Evolutionary conservation across 768 basidiomycete genomes (phyloP), one percentile per base, ranked within the genome.

Genomic region (Hygrophorus pudorinus): DNA sequence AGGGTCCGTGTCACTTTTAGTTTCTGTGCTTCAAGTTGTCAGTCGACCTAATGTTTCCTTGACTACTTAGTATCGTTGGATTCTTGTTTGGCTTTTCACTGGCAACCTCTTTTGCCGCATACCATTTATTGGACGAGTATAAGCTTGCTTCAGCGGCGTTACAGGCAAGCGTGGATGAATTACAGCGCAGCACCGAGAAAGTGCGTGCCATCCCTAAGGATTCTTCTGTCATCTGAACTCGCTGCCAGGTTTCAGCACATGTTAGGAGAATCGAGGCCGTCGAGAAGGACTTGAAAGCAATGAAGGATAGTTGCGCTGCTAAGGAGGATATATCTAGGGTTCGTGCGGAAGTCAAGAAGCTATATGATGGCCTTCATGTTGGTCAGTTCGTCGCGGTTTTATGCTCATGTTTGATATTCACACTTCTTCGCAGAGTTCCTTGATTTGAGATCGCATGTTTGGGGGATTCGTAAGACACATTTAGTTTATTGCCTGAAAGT

Each of bases 21-120:
- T 11, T 14, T 20, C 31, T 37, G n/a, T n/a, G 16, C 39, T 37
- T 31, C n/a, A 42, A 39, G 29, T 14, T 44, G 38, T 44, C 38
- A 51, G 31, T 46, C 32, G 37, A 48, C 41, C 27, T 4, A n/a
- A 38, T 11, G 10, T 5, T 4, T 34, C 11, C 34, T 12, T 17
- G 13, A 42, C 16, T 16, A 28, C 33, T 13, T 52, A 90, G 87
- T 39, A 77, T 90, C 44, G 73, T 90, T 33, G 88, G 88, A 0
- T 90, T 91, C 58, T 60, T 96, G 29, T 78, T 92, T 52, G 92
- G 90, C 1, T 93, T 94, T 67, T 91, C 91, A 4, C 62, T 92
- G 29, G 89, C 90, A 1, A 88, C 90, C 1, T 81, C 85, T 0
- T 76, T 81, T 53, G 87, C 89, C 33, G 82, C 89, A 20, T 94